Evolutionary conservation across 495 filamentous ascomycete species (phyloP).

Genomic region (Hypoxylon lienhwacheense): DNA sequence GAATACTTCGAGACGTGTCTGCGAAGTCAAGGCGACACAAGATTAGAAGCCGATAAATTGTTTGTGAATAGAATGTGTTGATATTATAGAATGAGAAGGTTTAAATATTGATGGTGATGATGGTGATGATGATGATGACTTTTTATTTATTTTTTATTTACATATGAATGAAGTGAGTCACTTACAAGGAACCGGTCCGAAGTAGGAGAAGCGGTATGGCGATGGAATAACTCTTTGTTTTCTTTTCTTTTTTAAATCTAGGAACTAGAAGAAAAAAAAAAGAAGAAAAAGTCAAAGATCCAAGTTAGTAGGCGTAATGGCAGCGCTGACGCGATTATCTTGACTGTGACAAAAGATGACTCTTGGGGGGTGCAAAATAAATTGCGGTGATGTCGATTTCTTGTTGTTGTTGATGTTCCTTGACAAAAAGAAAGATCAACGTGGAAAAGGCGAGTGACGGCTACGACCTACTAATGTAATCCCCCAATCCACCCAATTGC

Average conservation of each 20-base stretch:
- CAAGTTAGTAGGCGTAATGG: constrained; percentile 42
- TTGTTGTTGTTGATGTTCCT: constrained; percentile 50
- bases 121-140: too few relatives aligned
- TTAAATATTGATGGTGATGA: too few relatives aligned
- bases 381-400: constrained; percentile 46
- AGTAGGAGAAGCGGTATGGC: constrained; percentile 43
- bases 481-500: constrained; percentile 7
- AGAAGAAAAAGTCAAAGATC: constrained; percentile 35
- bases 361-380: constrained; percentile 48
- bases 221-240: constrained; percentile 40
- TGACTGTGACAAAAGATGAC: constrained; percentile 56
- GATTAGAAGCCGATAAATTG: constrained; percentile 10
- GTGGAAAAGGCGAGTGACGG: constrained; percentile 20
- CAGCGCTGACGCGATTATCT: constrained; percentile 56
- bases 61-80: constrained; percentile 2
- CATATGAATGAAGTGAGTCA: constrained; percentile 46
- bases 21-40: constrained; percentile 36
- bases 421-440: constrained; percentile 44
- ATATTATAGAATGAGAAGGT: background rate
- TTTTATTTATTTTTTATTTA: too few relatives aligned
- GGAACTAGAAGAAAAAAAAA: constrained; percentile 35
- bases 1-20: constrained; percentile 54
- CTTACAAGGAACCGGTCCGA: constrained; percentile 43
- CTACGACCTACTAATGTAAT: constrained; percentile 35
- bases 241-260: constrained; percentile 37